Conservation (phyloP, 1,284 basidiomycete genomes). For the Hemileia vastatrix region DNA sequence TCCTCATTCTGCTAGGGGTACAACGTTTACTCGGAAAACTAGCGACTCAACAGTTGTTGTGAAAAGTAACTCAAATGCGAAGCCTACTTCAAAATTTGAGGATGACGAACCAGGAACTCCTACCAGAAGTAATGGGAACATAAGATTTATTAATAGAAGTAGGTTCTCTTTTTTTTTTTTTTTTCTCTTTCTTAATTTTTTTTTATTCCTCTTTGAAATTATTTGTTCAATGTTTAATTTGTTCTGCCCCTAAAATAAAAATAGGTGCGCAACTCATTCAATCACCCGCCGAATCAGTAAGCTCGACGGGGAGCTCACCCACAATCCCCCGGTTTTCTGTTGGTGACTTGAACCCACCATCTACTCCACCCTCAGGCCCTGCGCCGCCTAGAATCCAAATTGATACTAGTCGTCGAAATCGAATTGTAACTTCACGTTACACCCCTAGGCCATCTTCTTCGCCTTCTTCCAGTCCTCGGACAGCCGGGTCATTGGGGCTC, state of each 20-base stretch:
- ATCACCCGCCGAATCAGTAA: constrained; percentile 16
- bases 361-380: background rate
- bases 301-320: constrained; percentile 17
- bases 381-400: too few species aligned
- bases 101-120: constrained; percentile 18
- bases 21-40: constrained; percentile 10
- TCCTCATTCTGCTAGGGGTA: background rate
- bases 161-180: background rate
- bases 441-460: too few species aligned
- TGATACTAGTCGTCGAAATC: too few species aligned
- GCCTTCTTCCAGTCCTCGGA: too few species aligned
- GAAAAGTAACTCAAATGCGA: background rate
- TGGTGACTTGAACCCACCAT: too few species aligned
- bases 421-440: too few species aligned
- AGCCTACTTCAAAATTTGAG: background rate
- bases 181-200: background rate
- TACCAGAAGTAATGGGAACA: constrained; percentile 19
- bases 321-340: background rate
- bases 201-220: background rate
- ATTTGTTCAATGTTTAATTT: background rate
- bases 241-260: too few species aligned
- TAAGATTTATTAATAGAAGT: constrained; percentile 16
- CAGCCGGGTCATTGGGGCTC: too few species aligned
- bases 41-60: constrained; percentile 16
- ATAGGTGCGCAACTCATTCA: constrained; percentile 9